Percentiles rank a stretch among this genome's conserved stretches.
phyloP scores from a whole-genome alignment of 768 basidiomycete species.

The Lactarius tabidus region DNA sequence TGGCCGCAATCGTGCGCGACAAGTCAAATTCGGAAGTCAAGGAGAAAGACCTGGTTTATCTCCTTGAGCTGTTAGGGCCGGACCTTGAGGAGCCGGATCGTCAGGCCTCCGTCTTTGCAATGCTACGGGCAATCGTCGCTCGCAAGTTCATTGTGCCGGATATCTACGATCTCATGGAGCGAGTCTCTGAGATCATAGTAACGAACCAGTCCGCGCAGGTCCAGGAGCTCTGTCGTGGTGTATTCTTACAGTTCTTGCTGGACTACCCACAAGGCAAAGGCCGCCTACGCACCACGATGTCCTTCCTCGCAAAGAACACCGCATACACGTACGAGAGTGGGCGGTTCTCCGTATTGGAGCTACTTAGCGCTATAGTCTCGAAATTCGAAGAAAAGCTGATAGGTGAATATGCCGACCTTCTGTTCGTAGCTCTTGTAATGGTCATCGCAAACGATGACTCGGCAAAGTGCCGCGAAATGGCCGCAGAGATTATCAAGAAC shows the following conservation, averaged over 20 bases:
- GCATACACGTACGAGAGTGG: conserved; percentile 90
- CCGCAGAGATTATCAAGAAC: conserved; percentile 73
- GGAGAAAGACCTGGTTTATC: conserved; percentile 83
- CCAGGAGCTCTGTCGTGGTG: conserved; percentile 85
- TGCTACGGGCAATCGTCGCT: conserved; percentile 86
- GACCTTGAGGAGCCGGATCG: conserved; percentile 88
- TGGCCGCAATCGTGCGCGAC: conserved; percentile 88
- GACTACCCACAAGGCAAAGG: conserved; percentile 97
- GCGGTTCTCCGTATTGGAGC: conserved; percentile 88
- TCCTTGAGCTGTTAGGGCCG: conserved; percentile 81
- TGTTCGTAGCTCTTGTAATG: conserved; percentile 91
- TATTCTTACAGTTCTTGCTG: conserved; percentile 89
- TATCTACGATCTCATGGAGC: conserved; percentile 96
- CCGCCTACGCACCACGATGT: conserved; percentile 81
- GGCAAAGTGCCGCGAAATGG: conserved; percentile 83
- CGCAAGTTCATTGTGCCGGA: conserved; percentile 93
- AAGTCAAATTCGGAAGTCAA: conserved; percentile 74
- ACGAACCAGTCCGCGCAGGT: conserved; percentile 89
- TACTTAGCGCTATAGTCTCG: conserved; percentile 74
- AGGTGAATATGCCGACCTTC: conserved; percentile 76
- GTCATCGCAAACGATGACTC: conserved; percentile 93
- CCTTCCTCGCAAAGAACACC: conserved; percentile 88
- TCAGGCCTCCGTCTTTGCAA: conserved; percentile 80
- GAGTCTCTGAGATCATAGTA: conserved; percentile 86
- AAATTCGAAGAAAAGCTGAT: conserved; percentile 80